Percentiles rank a stretch among this genome's conserved stretches.
Conservation (phyloP, 2,329 filamentous ascomycete genomes). For the Lecanicillium sp. region DNA sequence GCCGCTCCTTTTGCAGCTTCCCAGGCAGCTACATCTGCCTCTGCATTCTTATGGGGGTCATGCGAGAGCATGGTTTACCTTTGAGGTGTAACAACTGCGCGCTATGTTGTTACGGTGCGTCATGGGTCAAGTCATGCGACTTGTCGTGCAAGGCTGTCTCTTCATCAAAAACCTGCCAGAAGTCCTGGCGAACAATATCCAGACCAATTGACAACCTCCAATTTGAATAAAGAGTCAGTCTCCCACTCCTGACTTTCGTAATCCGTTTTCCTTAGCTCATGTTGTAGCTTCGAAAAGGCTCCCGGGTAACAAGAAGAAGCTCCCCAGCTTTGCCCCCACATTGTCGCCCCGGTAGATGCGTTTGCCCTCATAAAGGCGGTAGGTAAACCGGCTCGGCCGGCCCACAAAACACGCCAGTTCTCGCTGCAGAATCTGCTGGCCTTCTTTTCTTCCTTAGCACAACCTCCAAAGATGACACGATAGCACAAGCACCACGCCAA, state of each 20-base stretch:
- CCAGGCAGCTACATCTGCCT: slow-evolving; percentile 63
- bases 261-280: too few species aligned
- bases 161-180: too few species aligned
- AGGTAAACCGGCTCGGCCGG: slow-evolving; percentile 1
- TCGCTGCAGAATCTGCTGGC: slow-evolving; percentile 3
- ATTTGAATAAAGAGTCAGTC: too few species aligned
- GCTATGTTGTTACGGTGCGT: too few species aligned
- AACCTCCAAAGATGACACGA: slow-evolving; percentile 10
- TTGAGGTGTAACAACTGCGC: too few species aligned
- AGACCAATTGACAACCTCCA: too few species aligned
- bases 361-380: slow-evolving; percentile 5
- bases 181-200: too few species aligned
- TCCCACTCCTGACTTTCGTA: too few species aligned
- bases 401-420: slow-evolving; percentile 7
- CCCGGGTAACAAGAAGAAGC: too few species aligned
- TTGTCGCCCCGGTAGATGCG: slow-evolving; percentile 3
- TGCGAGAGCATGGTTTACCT: slow-evolving; percentile 37
- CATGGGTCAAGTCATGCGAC: too few species aligned
- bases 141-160: too few species aligned
- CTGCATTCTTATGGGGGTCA: slow-evolving; percentile 53
- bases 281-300: too few species aligned
- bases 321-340: neutral
- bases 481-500: slow-evolving; percentile 9
- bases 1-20: slow-evolving; percentile 61
- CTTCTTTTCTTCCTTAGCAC: neutral